Conservation (phyloP, 805 yeast genomes). For the Hemisphaericaspora nanyangensis region DNA sequence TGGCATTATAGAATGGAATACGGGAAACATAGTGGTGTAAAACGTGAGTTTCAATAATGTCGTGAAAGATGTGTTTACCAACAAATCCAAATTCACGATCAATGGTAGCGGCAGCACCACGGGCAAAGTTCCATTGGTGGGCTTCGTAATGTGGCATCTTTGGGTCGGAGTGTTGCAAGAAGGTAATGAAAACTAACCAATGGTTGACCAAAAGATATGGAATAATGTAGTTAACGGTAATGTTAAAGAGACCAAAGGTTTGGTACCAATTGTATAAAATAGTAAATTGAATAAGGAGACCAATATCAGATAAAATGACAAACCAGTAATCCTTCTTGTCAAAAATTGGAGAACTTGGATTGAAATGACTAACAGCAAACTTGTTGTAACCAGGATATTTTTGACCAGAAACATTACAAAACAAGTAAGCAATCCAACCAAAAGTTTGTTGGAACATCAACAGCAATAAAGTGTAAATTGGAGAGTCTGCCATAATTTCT, state of each 20-base stretch:
- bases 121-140: slow-evolving; percentile 75
- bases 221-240: slow-evolving; percentile 65
- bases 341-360: slow-evolving; percentile 70
- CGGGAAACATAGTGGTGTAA: slow-evolving; percentile 80
- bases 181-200: slow-evolving; percentile 87
- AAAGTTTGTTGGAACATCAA: slow-evolving; percentile 68
- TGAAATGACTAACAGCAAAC: slow-evolving; percentile 61
- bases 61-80: slow-evolving; percentile 79
- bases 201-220: slow-evolving; percentile 83
- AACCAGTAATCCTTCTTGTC: slow-evolving; percentile 71
- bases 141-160: slow-evolving; percentile 76
- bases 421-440: slow-evolving; percentile 70
- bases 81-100: slow-evolving; percentile 81
- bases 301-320: slow-evolving; percentile 70
- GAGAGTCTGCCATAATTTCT: slow-evolving; percentile 72
- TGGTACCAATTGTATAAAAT: slow-evolving; percentile 59
- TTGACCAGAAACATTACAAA: slow-evolving; percentile 77
- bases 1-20: slow-evolving; percentile 85
- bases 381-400: slow-evolving; percentile 42
- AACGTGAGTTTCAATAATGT: slow-evolving; percentile 87
- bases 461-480: slow-evolving; percentile 54
- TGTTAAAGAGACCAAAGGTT: slow-evolving; percentile 58
- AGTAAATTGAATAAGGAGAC: slow-evolving; percentile 51
- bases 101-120: slow-evolving; percentile 88
- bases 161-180: slow-evolving; percentile 79